Percentiles rank a stretch among this genome's conserved stretches.
Evolutionary conservation across 1,284 basidiomycete genomes (phyloP).

Genomic region (Schizophyllum amplum): DNA sequence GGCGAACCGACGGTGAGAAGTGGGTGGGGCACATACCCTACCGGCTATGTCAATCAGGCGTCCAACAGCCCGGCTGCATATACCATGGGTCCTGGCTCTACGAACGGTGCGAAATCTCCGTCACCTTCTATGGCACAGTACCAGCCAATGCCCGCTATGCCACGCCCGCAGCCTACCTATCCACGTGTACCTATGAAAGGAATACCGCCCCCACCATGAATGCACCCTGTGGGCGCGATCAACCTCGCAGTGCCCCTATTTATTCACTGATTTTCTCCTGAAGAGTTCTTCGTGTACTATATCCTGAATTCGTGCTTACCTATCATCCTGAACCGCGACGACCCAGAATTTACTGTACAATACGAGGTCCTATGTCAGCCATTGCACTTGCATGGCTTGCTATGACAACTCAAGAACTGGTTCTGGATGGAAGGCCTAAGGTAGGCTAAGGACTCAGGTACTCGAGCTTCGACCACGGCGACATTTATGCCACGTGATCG

Average conservation of each 20-base stretch:
- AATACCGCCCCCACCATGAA: constrained; percentile 7
- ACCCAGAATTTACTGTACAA: too few species aligned
- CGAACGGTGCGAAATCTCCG: background rate
- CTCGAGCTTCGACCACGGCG: too few species aligned
- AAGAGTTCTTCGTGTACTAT: too few species aligned
- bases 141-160: background rate
- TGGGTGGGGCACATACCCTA: background rate
- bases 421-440: too few species aligned
- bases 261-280: background rate
- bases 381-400: too few species aligned
- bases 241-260: background rate
- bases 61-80: background rate
- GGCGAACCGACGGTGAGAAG: background rate
- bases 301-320: too few species aligned
- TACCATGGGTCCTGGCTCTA: background rate
- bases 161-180: constrained; percentile 6
- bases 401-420: too few species aligned
- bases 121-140: background rate
- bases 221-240: constrained; percentile 7
- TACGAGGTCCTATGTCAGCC: too few species aligned
- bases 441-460: too few species aligned
- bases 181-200: constrained; percentile 3
- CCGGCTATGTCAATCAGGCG: background rate
- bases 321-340: too few species aligned
- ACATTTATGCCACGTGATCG: too few species aligned